A percentile compares a stretch with the other conserved stretches of the same genome.
Evolutionary conservation across 495 filamentous ascomycete species (phyloP).

Genomic region (Chaetomium fimeti): DNA sequence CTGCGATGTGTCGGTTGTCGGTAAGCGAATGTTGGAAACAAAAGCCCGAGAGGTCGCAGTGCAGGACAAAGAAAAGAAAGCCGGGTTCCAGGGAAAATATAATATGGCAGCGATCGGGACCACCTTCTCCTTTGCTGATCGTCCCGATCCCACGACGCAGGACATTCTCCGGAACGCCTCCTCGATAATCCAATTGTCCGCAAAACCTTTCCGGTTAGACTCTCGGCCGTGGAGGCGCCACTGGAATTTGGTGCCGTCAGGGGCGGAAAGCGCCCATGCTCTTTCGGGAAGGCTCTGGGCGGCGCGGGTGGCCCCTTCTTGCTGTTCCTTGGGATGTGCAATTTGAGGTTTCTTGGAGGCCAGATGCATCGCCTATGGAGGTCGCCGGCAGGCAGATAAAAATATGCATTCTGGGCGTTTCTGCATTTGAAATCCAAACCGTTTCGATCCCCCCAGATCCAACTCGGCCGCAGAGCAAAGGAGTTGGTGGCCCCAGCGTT

Average conservation of each 20-base stretch:
- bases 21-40: too few relatives aligned
- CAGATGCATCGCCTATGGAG: too few relatives aligned
- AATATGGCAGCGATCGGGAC: constrained; percentile 2
- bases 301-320: neutral
- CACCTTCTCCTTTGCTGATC: constrained; percentile 3
- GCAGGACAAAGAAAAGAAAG: neutral
- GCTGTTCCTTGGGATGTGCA: neutral
- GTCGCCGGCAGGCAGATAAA: neutral
- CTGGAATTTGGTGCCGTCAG: constrained; percentile 14
- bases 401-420: neutral
- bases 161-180: constrained; percentile 7
- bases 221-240: constrained; percentile 9
- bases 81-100: constrained; percentile 8
- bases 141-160: constrained; percentile 18
- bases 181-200: constrained; percentile 16
- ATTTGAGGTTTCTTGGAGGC: neutral
- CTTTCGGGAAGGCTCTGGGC: neutral
- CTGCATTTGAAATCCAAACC: neutral
- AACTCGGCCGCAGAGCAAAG: neutral
- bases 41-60: neutral
- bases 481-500: neutral
- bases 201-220: constrained; percentile 12
- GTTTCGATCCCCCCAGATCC: neutral
- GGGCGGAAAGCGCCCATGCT: neutral
- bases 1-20: too few relatives aligned